phyloP scores from a whole-genome alignment of 192 early-diverging fungal genomes.

The Entophlyctis helioformis region DNA sequence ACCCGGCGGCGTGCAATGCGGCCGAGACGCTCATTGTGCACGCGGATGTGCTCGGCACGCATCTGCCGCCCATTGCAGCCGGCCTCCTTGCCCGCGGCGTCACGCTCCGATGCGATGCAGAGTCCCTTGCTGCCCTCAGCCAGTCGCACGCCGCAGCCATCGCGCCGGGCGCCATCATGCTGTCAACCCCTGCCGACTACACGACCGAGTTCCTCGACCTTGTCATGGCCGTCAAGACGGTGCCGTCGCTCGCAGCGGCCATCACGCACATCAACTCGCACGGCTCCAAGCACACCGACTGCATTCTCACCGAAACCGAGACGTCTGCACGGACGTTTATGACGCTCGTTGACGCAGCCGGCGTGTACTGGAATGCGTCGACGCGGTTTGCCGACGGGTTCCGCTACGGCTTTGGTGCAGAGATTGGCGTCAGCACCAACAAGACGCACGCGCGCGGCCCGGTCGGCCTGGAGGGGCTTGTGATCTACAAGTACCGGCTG shows the following conservation, averaged over 20 bases:
- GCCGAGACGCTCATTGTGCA: constrained; percentile 91
- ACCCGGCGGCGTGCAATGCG: constrained; percentile 93
- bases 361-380: constrained; percentile 93
- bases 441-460: constrained; percentile 98
- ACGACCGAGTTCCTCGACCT: constrained; percentile 87
- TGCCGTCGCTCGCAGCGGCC: constrained; percentile 61
- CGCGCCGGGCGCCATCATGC: no score
- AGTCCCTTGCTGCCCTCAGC: constrained; percentile 22
- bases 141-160: no score
- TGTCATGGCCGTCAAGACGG: constrained; percentile 70
- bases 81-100: constrained; percentile 51
- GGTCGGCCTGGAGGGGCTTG: constrained; percentile 90
- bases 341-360: constrained; percentile 90
- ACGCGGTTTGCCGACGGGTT: constrained; percentile 97
- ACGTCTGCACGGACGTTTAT: constrained; percentile 71
- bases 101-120: constrained; percentile 44
- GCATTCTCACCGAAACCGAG: constrained; percentile 75
- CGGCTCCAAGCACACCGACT: constrained; percentile 92
- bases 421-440: constrained; percentile 95
- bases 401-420: constrained; percentile 96
- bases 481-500: constrained; percentile 96
- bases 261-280: constrained; percentile 89
- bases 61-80: constrained; percentile 35
- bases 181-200: no score
- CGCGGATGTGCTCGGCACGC: constrained; percentile 20